These are phyloP conservation scores for Parafenestella ontariensis DNA, from an alignment of 2,329 filamentous ascomycete species.

Conservation along the genomic window DNA sequence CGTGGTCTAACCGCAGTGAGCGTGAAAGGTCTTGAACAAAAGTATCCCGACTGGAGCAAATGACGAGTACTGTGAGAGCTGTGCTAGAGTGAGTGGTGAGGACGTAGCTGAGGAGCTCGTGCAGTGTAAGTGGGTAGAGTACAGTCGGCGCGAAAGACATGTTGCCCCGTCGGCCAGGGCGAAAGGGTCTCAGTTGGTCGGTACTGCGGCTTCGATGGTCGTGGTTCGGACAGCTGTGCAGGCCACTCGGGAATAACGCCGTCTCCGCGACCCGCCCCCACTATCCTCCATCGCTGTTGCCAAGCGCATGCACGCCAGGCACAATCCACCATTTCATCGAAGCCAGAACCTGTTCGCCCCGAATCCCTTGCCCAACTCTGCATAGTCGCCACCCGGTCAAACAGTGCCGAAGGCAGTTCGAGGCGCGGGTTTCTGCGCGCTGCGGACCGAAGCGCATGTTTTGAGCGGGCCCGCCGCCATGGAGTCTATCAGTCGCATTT, in stretches of 20 bases:
- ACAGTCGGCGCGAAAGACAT: conserved; percentile 44
- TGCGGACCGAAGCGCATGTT: conserved; percentile 23
- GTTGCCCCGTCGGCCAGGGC: not conserved
- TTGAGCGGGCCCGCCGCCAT: conserved; percentile 58
- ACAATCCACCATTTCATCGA: conserved; percentile 31
- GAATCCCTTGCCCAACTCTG: conserved; percentile 26
- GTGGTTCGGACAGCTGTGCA: not conserved
- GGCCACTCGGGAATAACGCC: conserved; percentile 9
- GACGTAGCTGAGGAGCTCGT: conserved; percentile 68
- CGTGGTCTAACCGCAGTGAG: conserved; percentile 50
- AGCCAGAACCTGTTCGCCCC: conserved; percentile 22
- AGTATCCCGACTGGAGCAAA: conserved; percentile 70
- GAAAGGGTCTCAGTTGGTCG: conserved; percentile 3
- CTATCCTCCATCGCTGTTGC: conserved; percentile 5
- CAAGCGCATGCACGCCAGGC: conserved; percentile 25
- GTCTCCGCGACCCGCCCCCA: conserved; percentile 13
- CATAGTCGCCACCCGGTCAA: conserved; percentile 34
- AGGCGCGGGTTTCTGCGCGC: conserved; percentile 14
- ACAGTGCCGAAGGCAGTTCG: conserved; percentile 9
- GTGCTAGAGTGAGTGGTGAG: conserved; percentile 58
- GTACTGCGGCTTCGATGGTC: not conserved
- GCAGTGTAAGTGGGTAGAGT: conserved; percentile 49
- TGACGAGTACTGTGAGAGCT: conserved; percentile 70
- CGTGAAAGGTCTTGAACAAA: conserved; percentile 69
- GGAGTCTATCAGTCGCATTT: conserved; percentile 96